Evolutionary conservation across 1,284 basidiomycete species (phyloP), one percentile per base, ranked within the genome.

Genomic region (Inonotus hispidus): DNA sequence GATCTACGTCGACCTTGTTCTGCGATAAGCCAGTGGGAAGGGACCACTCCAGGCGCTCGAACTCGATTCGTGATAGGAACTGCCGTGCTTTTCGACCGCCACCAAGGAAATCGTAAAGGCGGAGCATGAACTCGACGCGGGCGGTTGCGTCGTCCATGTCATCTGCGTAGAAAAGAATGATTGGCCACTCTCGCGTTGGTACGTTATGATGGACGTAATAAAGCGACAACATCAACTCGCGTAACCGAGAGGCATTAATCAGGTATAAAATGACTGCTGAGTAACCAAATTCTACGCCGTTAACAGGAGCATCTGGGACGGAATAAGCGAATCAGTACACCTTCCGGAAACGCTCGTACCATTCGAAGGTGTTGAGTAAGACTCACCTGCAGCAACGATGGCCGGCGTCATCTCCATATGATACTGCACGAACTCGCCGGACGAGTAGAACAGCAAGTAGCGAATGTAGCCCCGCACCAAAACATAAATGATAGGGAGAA

Each of bases 101-200:
- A 57, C 46, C 56, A 46, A 57, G 56, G 43, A 49, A 57, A n/a
- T 47, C 56, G 43, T 57, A 38, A 10, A 57, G 43, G 14, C 46
- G 27, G 46, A 46, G 41, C 39, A 45, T 47, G 25, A 56, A 46
- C 39, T 47, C 55, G 25, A 25, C 27, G n/a, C 55, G 39, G 19
- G 25, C 21, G 16, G 25, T 13, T 27, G 6, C 11, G 25, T 56
- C 55, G 55, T 56, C 41, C 41, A 56, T 45, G 39, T 56, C 55
- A n/a, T 56, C 55, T 8, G 55, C 39, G 32, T 56, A 56, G 27
- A 56, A 46, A 19, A 56, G 55, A 3, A 56, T n/a, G 45, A 56
- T 56, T 21, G 55, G 55, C 55, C 55, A 56, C 11, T 38, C 39
- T 1, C 37, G 55, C 55, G 37, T 56, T 1, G 39, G 39, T 21